Evolutionary conservation across 1,284 basidiomycete species (phyloP).

Genomic region (Papiliotrema laurentii): DNA sequence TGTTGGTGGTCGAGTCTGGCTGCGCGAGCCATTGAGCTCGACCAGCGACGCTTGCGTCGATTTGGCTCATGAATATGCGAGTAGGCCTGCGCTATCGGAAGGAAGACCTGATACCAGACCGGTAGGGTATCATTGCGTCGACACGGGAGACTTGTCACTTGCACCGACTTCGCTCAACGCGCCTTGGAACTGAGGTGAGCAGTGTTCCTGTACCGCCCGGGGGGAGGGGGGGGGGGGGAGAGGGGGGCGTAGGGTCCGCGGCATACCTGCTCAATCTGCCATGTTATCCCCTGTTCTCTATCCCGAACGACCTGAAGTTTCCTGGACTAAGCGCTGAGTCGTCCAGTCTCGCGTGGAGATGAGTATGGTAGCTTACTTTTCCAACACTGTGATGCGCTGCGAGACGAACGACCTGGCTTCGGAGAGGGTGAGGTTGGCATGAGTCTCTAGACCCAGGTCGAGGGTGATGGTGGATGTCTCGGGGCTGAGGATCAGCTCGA

Average conservation of each 20-base stretch:
- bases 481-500: constrained; percentile 11
- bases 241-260: too few relatives aligned
- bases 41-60: too few relatives aligned
- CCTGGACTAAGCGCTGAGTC: constrained; percentile 11
- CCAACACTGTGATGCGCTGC: constrained; percentile 17
- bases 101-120: too few relatives aligned
- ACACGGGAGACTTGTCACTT: too few relatives aligned
- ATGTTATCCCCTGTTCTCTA: constrained; percentile 24
- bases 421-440: constrained; percentile 18
- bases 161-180: neutral
- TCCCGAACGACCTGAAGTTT: constrained; percentile 3
- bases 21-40: too few relatives aligned
- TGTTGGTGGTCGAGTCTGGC: too few relatives aligned
- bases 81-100: too few relatives aligned
- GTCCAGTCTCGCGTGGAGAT: neutral
- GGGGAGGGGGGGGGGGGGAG: too few relatives aligned
- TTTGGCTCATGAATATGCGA: too few relatives aligned
- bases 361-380: neutral
- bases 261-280: constrained; percentile 36
- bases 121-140: too few relatives aligned
- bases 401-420: constrained; percentile 13
- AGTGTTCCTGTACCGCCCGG: neutral
- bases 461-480: constrained; percentile 22
- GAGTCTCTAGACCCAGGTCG: constrained; percentile 36
- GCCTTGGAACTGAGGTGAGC: constrained; percentile 2